Base-by-base conservation (phyloP, 108 stramenopile genomes). In the Hondaea fermentalgiana region DNA sequence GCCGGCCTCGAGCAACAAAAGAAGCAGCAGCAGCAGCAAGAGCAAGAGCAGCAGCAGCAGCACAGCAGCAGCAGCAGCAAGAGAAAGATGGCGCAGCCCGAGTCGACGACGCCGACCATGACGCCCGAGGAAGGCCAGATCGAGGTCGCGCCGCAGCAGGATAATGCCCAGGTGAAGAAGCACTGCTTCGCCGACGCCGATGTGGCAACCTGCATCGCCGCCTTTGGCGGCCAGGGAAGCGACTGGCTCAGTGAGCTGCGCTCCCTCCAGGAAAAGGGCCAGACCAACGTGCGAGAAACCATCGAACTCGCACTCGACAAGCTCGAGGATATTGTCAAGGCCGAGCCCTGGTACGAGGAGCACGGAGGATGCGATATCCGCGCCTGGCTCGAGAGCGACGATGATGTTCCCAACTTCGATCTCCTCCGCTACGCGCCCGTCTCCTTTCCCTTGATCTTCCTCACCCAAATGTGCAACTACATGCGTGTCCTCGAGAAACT, bases 351-450 rank as follows among this genome's bases (percentile, higher is more conserved):
- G 64, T 69, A 69, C 64, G 64, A 14, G 64, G 42, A 69, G 35
- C 64, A 69, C 42, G 64, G 64, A 28, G 64, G 64, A 8, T 23
- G 0, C 3, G 42, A 69, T 23, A 6, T 69, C 35, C 64, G 64
- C 42, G 64, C 64, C 10, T 69, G 64, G 64, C 14, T 69, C 64
- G 64, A 28, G 25, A 42, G 43, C n/a, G 76, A 83, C 76, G 51
- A 83, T 2, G 3, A 47, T 23, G 49, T 83, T 4, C 51, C 45
- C 17, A 83, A 45, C 76, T 83, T 69, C 42, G 64, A 69, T 3
- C 64, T 69, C 64, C 64, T 69, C 8, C 64, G 64, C 83, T 55
- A n/a, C 23, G 83, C 87, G 23, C 87, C 87, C 44, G 87, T 88
- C 28, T 88, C 87, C 59, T 88, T 45, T 4, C 87, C 87, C 44